Percentiles rank a stretch among this genome's conserved stretches.
phyloP scores from a whole-genome alignment of 805 yeast species.

The Candida patagonica region DNA sequence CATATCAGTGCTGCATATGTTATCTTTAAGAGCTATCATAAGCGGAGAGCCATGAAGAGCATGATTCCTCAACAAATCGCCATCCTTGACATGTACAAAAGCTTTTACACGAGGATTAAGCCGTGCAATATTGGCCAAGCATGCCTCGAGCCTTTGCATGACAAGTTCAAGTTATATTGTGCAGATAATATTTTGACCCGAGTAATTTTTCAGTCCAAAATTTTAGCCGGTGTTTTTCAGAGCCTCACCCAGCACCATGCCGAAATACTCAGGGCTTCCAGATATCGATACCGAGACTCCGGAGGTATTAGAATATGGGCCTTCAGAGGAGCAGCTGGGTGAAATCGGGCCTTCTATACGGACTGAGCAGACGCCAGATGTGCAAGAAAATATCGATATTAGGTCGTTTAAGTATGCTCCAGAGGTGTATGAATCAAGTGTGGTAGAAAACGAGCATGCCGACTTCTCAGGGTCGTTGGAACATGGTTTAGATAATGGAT shows the following conservation, averaged over 20 bases:
- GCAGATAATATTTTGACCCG: neutral
- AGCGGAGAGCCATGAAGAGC: constrained; percentile 19
- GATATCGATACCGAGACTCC: constrained; percentile 15
- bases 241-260: constrained; percentile 1
- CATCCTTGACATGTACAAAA: constrained; percentile 19
- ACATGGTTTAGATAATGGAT: constrained; percentile 1
- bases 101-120: constrained; percentile 24
- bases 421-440: constrained; percentile 6
- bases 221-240: neutral
- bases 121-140: constrained; percentile 19
- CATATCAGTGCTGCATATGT: constrained; percentile 54
- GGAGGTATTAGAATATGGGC: constrained; percentile 4
- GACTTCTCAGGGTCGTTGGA: constrained; percentile 13
- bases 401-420: neutral
- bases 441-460: constrained; percentile 9
- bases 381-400: neutral
- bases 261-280: constrained; percentile 15
- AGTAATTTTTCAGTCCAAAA: neutral
- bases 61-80: constrained; percentile 8
- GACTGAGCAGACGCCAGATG: neutral
- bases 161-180: neutral
- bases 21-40: constrained; percentile 62
- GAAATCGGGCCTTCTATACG: neutral
- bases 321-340: neutral
- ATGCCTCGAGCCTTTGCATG: constrained; percentile 12